Base-by-base conservation (phyloP, 169 alveolate species). In the Cryptosporidium muris region DNA sequence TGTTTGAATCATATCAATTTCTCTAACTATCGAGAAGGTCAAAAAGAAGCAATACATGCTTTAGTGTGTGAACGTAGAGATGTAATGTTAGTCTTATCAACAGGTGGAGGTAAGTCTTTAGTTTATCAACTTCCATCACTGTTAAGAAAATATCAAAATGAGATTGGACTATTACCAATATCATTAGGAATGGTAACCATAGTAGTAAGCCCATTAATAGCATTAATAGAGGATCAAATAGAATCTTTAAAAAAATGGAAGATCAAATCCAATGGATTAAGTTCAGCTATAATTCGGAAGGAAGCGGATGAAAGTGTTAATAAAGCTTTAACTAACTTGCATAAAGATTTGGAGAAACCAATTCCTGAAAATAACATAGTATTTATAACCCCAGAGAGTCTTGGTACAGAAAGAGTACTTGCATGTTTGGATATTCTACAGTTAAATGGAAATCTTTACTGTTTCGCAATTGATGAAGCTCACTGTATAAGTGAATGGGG, bases 41-140 rank as follows among this genome's bases (percentile, higher is more conserved):
- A 94, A 88, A 65, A 89, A 60, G 96, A 93, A 52, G 91, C 92
- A 34, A 92, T 94, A 12, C 91, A 94, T 74, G 90, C 92, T n/a
- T 90, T 91, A 16, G 81, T 94, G 34, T 81, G 89, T 9, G 89
- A 74, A 16, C 54, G 94, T 42, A 82, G 91, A 80, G 98, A 96
- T 82, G 95, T 95, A 43, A 94, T 96, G 80, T 95, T 95, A 36
- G 91, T 94, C 56, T 94, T 95, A 96, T 98, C 99, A 8, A 96
- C 99, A n/a, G 99, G 99, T 36, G 99, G 98, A 8, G 99, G 99
- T 1, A 97, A 97, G 92, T 92, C 97, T 74, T 89, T 96, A 56
- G 95, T 98, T 48, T 97, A 96, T 89, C 96, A 97, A 89, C 89
- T 97, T 6, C 97, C 98, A 2, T 96, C 99, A 0, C 80, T 95